These are phyloP conservation scores for Porcisia deanei DNA, from an alignment of 208 protist species.

Conservation along the genomic window DNA sequence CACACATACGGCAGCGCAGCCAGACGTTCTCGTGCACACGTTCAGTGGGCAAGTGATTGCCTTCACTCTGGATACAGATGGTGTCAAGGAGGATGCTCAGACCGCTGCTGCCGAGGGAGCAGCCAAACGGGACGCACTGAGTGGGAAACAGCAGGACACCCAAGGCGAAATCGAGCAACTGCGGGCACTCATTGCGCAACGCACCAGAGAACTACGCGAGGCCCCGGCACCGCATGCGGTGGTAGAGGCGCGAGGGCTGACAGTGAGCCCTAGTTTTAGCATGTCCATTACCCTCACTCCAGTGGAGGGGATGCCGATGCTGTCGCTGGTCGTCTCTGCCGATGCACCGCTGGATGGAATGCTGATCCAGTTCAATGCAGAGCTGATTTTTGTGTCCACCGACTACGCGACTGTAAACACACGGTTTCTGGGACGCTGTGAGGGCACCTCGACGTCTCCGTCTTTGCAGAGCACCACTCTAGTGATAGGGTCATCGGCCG, in stretches of 20 bases:
- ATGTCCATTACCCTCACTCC: slow-evolving; percentile 51
- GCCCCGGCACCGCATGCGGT: slow-evolving; percentile 23
- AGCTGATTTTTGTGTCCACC: slow-evolving; percentile 49
- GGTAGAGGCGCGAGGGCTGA: slow-evolving; percentile 33
- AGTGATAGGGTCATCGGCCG: background rate
- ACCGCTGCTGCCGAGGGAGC: slow-evolving; percentile 22
- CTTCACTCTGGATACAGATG: slow-evolving; percentile 55
- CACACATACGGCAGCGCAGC: slow-evolving; percentile 36
- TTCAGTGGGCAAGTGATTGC: slow-evolving; percentile 76
- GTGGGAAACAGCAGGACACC: slow-evolving; percentile 38
- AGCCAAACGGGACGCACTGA: slow-evolving; percentile 23
- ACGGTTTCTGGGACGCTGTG: background rate
- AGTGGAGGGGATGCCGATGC: slow-evolving; percentile 45
- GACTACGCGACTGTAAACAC: slow-evolving; percentile 35
- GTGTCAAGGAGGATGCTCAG: slow-evolving; percentile 16
- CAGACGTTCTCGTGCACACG: slow-evolving; percentile 73
- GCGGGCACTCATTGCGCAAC: slow-evolving; percentile 37
- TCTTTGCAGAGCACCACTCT: background rate
- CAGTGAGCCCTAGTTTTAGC: slow-evolving; percentile 71
- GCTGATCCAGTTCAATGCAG: slow-evolving; percentile 45
- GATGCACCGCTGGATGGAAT: slow-evolving; percentile 61
- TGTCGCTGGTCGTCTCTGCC: slow-evolving; percentile 58
- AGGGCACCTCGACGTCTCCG: slow-evolving; percentile 18
- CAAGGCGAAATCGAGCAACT: slow-evolving; percentile 49
- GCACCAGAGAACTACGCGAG: slow-evolving; percentile 41